Conservation (phyloP, 2,329 filamentous ascomycete genomes). For the Annulohypoxylon truncatum region DNA sequence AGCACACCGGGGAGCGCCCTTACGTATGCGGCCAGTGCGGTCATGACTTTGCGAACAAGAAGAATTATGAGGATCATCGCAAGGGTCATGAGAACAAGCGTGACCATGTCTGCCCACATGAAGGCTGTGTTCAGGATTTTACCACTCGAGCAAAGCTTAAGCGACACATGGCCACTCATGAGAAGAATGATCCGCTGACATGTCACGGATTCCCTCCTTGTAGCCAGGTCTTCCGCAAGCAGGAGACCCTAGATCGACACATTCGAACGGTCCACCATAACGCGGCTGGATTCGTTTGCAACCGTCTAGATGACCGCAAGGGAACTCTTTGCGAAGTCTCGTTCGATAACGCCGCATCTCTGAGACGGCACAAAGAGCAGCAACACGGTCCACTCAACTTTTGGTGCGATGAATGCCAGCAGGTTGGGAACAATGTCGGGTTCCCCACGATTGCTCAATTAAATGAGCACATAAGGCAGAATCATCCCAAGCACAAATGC, state of each 20-base stretch:
- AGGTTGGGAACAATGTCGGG: slow-evolving; percentile 58
- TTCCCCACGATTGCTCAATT: slow-evolving; percentile 81
- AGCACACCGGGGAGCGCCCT: slow-evolving; percentile 85
- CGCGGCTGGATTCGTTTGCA: slow-evolving; percentile 77
- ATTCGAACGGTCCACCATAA: slow-evolving; percentile 80
- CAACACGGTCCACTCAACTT: slow-evolving; percentile 77
- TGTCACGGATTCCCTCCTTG: slow-evolving; percentile 79
- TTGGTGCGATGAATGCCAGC: slow-evolving; percentile 79
- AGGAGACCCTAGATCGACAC: slow-evolving; percentile 86
- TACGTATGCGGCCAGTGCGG: slow-evolving; percentile 81
- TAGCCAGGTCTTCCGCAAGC: slow-evolving; percentile 84
- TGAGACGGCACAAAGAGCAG: slow-evolving; percentile 77
- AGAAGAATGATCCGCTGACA: slow-evolving; percentile 78
- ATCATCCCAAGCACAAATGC: slow-evolving; percentile 75
- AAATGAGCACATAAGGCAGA: slow-evolving; percentile 76
- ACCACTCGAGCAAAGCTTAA: slow-evolving; percentile 81
- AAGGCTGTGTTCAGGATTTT: slow-evolving; percentile 83
- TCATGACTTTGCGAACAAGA: slow-evolving; percentile 87
- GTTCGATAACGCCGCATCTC: slow-evolving; percentile 78
- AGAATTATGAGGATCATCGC: slow-evolving; percentile 68
- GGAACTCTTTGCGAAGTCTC: slow-evolving; percentile 67
- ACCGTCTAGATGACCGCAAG: slow-evolving; percentile 55
- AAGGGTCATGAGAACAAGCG: slow-evolving; percentile 51
- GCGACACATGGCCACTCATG: slow-evolving; percentile 81
- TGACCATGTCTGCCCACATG: slow-evolving; percentile 76